Evolutionary conservation across 164 flowering plant genomes (phyloP).

Genomic region (Dillenia turbinata): DNA sequence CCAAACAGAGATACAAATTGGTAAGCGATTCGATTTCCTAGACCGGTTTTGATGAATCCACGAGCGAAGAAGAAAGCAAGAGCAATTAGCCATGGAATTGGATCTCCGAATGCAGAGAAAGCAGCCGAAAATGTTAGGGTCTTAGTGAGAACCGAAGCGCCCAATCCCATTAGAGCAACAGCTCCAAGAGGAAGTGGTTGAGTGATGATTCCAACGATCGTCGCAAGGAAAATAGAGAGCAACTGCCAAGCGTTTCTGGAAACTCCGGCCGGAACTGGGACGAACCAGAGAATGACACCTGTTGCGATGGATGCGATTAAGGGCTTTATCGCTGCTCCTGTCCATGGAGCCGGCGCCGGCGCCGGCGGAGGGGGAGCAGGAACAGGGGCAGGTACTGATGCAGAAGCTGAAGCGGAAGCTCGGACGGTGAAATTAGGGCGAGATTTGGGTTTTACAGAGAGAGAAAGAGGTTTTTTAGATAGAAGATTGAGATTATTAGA

Average conservation of each 20-base stretch:
- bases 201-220: conserved; percentile 88
- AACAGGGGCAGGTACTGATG: not conserved
- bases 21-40: conserved; percentile 85
- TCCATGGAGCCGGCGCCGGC: conserved; percentile 54
- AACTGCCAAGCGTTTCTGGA: conserved; percentile 79
- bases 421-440: conserved; percentile 1
- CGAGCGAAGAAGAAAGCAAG: conserved; percentile 93
- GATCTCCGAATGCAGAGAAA: conserved; percentile 93
- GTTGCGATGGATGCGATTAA: conserved; percentile 73
- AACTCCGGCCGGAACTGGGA: conserved; percentile 77
- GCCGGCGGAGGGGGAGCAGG: conserved; percentile 22
- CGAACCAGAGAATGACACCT: conserved; percentile 75
- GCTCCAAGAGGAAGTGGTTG: conserved; percentile 96
- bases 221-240: conserved; percentile 80
- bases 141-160: conserved; percentile 80
- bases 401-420: not conserved
- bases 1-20: conserved; percentile 83
- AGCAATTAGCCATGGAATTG: conserved; percentile 92
- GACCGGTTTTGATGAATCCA: conserved; percentile 88
- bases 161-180: conserved; percentile 82
- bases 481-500: conserved; percentile 4
- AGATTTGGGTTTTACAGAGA: conserved; percentile 1
- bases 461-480: conserved; percentile 6
- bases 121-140: conserved; percentile 87
- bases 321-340: conserved; percentile 79